Base-by-base conservation (phyloP, 306 rosid genomes). In the Fagus sylvatica region DNA sequence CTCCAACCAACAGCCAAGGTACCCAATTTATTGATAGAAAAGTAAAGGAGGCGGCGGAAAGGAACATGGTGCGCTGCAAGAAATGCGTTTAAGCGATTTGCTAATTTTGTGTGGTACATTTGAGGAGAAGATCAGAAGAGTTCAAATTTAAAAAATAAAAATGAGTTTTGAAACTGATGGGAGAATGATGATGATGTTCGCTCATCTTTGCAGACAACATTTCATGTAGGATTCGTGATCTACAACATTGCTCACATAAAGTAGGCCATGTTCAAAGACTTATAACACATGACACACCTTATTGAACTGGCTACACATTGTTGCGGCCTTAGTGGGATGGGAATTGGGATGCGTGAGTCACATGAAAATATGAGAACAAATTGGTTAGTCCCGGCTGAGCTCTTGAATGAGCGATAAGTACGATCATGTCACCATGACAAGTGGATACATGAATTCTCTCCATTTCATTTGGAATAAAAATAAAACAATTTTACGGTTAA, bases 141-240 rank as follows among this genome's bases (percentile, higher is more conserved):
- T 81, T 84, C 16, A 33, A 13, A 2, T 81, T 79, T 79, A 84
- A 71, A 83, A 80, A 80, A 77, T 40, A 74, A 85, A 72, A 85
- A 76, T 19, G 90, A 85, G 88, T 32, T 84, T 0, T 76, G 82
- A 79, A 76, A 80, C 73, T 64, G 86, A 89, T 74, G 55, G 76
- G 76, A 69, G 60, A 68, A 79, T 74, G 82, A 85, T 78, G 54
- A 49, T 28, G 17, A 5, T 11, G 32, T 32, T 9, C 16, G 41
- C 72, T 41, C 69, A 2, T 64, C 3, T 66, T 17, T 41, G 76
- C 53, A 71, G 81, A 78, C 76, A 19, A 61, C 34, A 46, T 57
- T 73, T 65, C 76, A 10, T 81, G 61, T 74, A 46, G 33, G 83
- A 83, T 66, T n/a, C n/a, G 39, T 72, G 65, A 37, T 7, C 39